Evolutionary conservation across 768 basidiomycete species (phyloP).

Genomic region (Naganishia randhawae): DNA sequence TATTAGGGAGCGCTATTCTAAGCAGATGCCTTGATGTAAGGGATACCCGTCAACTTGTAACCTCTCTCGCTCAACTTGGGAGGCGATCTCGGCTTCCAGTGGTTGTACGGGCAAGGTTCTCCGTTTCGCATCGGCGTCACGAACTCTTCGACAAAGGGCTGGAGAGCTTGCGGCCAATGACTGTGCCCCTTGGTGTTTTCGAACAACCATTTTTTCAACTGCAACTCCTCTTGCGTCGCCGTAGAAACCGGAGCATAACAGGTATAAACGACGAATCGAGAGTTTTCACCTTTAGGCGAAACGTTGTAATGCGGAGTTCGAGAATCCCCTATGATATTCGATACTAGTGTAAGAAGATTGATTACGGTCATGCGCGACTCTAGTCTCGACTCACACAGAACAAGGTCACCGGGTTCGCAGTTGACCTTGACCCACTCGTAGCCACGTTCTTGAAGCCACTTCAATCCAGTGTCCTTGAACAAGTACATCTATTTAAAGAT

Average conservation of each 20-base stretch:
- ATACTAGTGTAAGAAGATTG: not conserved
- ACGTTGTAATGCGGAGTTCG: slow-evolving; percentile 38
- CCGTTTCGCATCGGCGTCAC: slow-evolving; percentile 24
- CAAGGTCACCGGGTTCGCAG: slow-evolving; percentile 44
- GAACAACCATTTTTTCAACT: slow-evolving; percentile 25
- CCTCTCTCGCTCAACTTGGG: slow-evolving; percentile 25
- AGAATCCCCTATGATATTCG: not conserved
- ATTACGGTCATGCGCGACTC: not conserved
- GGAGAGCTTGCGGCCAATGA: slow-evolving; percentile 29
- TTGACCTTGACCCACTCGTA: slow-evolving; percentile 44
- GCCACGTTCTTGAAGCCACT: slow-evolving; percentile 45
- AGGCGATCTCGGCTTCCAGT: slow-evolving; percentile 26
- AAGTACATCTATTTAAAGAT: slow-evolving; percentile 29
- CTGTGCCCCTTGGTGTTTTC: slow-evolving; percentile 31
- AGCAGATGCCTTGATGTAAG: slow-evolving; percentile 20
- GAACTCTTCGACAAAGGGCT: slow-evolving; percentile 17
- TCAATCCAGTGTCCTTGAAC: slow-evolving; percentile 36
- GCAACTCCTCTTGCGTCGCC: slow-evolving; percentile 36
- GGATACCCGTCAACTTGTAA: slow-evolving; percentile 27
- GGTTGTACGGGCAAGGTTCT: slow-evolving; percentile 10
- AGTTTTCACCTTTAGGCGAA: slow-evolving; percentile 33
- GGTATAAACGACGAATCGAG: slow-evolving; percentile 40
- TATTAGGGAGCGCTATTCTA: not conserved
- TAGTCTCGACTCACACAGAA: slow-evolving; percentile 42
- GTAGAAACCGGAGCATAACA: slow-evolving; percentile 38